Conservation (phyloP, 345 rosid genomes). For the Sonneratia alba region DNA sequence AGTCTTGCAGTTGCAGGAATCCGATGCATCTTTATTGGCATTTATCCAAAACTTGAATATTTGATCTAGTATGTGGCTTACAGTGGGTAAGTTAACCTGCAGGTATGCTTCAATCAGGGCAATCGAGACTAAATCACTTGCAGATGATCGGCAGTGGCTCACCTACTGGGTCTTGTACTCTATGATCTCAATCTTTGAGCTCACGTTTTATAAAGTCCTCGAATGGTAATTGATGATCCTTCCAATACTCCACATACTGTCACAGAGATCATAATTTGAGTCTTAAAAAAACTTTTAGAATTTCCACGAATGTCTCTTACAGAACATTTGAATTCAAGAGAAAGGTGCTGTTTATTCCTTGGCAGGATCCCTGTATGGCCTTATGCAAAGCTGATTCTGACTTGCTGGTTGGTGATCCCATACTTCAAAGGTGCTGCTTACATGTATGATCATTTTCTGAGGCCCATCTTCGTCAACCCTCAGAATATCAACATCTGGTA, state of each 20-base stretch:
- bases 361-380: conserved; percentile 91
- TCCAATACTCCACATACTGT: background rate
- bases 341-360: background rate
- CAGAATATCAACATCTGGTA: conserved; percentile 85
- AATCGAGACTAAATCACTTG: conserved; percentile 72
- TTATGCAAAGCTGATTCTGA: conserved; percentile 63
- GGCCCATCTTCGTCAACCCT: conserved; percentile 68
- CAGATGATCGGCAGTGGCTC: conserved; percentile 91
- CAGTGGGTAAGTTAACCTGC: conserved; percentile 10
- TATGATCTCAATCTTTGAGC: conserved; percentile 77
- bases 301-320: too few relatives aligned
- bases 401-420: conserved; percentile 94
- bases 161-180: conserved; percentile 95
- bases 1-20: background rate
- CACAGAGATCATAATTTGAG: background rate
- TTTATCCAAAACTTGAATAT: background rate
- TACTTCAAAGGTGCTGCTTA: conserved; percentile 94
- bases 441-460: conserved; percentile 76
- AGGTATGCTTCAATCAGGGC: conserved; percentile 85
- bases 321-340: background rate
- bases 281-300: too few relatives aligned
- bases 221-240: conserved; percentile 47
- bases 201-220: conserved; percentile 75
- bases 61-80: background rate
- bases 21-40: background rate